phyloP scores from a whole-genome alignment of 1,139 yeast species.

The Diutina neorugosa region DNA sequence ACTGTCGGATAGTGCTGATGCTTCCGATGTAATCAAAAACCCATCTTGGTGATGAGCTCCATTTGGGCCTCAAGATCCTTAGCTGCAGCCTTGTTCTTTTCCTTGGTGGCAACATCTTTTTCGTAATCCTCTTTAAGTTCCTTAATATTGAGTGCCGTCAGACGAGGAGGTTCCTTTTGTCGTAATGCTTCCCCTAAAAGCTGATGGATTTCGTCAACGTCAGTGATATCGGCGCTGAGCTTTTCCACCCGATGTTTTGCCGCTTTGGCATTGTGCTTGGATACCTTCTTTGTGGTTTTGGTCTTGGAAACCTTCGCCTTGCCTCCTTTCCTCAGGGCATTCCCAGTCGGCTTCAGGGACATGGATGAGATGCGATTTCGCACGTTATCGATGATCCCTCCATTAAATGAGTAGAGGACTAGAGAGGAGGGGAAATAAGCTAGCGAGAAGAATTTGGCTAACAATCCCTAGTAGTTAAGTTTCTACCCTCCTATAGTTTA shows the following conservation, averaged over 20 bases:
- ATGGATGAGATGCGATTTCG: not conserved
- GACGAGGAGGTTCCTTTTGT: slow-evolving; percentile 5
- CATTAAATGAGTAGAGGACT: not conserved
- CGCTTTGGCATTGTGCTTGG: slow-evolving; percentile 15
- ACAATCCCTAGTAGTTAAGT: not conserved
- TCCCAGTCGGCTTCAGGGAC: not conserved
- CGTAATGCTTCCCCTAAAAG: slow-evolving; percentile 11
- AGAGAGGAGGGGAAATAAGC: not conserved
- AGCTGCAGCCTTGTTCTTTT: slow-evolving; percentile 31
- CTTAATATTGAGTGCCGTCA: slow-evolving; percentile 20
- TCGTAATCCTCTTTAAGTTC: slow-evolving; percentile 30
- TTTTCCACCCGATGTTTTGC: slow-evolving; percentile 30
- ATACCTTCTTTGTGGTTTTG: slow-evolving; percentile 4
- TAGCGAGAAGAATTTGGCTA: too few species aligned
- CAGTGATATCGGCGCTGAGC: slow-evolving; percentile 25
- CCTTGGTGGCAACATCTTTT: slow-evolving; percentile 24
- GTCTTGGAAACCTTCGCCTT: not conserved
- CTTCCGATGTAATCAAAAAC: not conserved
- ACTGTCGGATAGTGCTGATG: too few species aligned
- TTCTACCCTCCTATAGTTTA: too few species aligned
- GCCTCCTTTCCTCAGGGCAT: not conserved
- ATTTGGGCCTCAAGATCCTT: slow-evolving; percentile 17
- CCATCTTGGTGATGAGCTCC: not conserved
- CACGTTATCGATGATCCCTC: not conserved
- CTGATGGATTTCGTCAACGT: slow-evolving; percentile 23